Evolutionary conservation across 768 basidiomycete genomes (phyloP).

Genomic region (Termitomyces sp.): DNA sequence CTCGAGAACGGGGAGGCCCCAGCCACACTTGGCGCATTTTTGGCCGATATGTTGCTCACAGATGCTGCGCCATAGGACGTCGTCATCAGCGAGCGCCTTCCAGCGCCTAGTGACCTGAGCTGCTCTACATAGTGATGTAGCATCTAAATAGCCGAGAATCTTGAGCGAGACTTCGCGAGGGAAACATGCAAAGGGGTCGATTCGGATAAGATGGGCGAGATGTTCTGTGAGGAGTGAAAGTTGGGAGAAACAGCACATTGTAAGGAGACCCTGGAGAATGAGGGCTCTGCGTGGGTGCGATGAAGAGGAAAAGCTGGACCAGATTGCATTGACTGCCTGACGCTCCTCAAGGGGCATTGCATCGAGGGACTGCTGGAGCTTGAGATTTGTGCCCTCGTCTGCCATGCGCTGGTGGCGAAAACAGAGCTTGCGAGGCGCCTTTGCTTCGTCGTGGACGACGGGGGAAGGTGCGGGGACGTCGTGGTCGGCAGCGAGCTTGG

Average conservation of each 20-base stretch:
- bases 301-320: slow-evolving; percentile 96
- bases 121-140: slow-evolving; percentile 88
- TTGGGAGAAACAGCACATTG: slow-evolving; percentile 99
- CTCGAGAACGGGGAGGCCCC: slow-evolving; percentile 92
- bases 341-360: slow-evolving; percentile 83
- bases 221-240: slow-evolving; percentile 94
- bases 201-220: slow-evolving; percentile 86
- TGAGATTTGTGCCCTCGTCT: slow-evolving; percentile 89
- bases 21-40: slow-evolving; percentile 95
- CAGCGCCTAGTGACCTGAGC: slow-evolving; percentile 87
- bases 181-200: slow-evolving; percentile 90
- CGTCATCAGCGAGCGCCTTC: slow-evolving; percentile 90
- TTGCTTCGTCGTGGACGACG: slow-evolving; percentile 20
- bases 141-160: slow-evolving; percentile 86
- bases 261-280: slow-evolving; percentile 94
- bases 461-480: slow-evolving; percentile 12
- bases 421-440: slow-evolving; percentile 73
- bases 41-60: slow-evolving; percentile 98
- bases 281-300: slow-evolving; percentile 87
- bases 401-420: slow-evolving; percentile 95
- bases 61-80: slow-evolving; percentile 92
- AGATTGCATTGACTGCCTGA: slow-evolving; percentile 84
- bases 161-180: slow-evolving; percentile 89
- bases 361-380: slow-evolving; percentile 92
- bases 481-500: slow-evolving; percentile 41